These are phyloP conservation scores for Auriscalpium vulgare DNA, from an alignment of 768 basidiomycete species.

Conservation along the genomic window DNA sequence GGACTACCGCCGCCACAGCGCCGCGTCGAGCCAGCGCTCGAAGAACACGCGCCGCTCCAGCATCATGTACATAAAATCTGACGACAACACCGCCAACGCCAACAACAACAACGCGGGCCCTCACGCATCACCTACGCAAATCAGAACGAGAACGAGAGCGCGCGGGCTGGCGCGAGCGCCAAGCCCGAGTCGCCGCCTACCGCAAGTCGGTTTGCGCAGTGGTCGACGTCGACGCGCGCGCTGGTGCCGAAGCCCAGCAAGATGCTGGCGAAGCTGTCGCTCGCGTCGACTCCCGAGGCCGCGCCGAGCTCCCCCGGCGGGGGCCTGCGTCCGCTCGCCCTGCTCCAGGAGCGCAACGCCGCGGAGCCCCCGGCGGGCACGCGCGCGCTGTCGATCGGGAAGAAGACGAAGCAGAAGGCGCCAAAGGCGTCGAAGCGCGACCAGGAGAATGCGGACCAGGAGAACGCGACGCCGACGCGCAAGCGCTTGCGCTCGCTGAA, in stretches of 20 bases:
- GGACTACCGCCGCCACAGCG: slow-evolving; percentile 26
- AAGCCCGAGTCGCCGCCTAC: slow-evolving; percentile 9
- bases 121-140: background rate
- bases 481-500: slow-evolving; percentile 51
- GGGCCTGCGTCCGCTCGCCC: slow-evolving; percentile 53
- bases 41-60: slow-evolving; percentile 40
- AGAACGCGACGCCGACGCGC: slow-evolving; percentile 26
- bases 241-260: slow-evolving; percentile 50
- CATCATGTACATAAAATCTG: slow-evolving; percentile 59
- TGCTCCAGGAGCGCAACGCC: slow-evolving; percentile 51
- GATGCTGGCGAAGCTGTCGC: slow-evolving; percentile 35
- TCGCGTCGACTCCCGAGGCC: slow-evolving; percentile 6
- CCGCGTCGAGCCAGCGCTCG: slow-evolving; percentile 12
- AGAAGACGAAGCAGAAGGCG: slow-evolving; percentile 37
- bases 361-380: slow-evolving; percentile 30
- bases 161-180: background rate
- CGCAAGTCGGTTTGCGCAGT: slow-evolving; percentile 28
- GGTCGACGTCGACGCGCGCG: slow-evolving; percentile 44
- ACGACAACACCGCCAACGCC: slow-evolving; percentile 22
- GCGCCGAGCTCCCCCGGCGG: slow-evolving; percentile 23
- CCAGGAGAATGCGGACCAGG: slow-evolving; percentile 18
- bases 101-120: background rate
- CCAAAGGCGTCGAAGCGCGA: slow-evolving; percentile 19
- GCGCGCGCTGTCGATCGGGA: slow-evolving; percentile 50
- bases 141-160: too few relatives aligned